Base-by-base conservation (phyloP, 1,284 basidiomycete genomes). In the Athelia sp. region DNA sequence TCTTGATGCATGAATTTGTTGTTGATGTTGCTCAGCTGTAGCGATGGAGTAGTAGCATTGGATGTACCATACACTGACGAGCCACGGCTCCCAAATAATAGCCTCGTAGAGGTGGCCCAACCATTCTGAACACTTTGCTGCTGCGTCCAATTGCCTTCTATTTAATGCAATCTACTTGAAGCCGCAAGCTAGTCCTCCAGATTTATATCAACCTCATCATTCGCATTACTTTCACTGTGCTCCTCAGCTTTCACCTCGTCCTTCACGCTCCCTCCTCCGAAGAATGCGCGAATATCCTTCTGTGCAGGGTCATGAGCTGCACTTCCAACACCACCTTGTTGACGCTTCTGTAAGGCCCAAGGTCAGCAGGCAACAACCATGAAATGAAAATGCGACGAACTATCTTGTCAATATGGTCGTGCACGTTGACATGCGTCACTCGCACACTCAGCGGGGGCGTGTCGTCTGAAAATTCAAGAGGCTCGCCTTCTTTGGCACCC, bases 321-420 rank as follows among this genome's bases (percentile, higher is more conserved):
- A 42, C 81, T 85, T 2, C 88, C 86, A 42, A 91, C 85, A 0
- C 91, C 91, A 0, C 87, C 89, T 51, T 76, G 78, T 62, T 92
- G 90, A 4, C 89, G 79, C 54, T 76, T 78, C 87, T 89, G 56
- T 19, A 48, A 46, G 43, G 18, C 15, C 43, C n/a, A 22, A n/a
- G 19, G 19, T 35, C 42, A 24, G 42, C 29, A 19, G 17, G 47
- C n/a, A 42, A 2, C 18, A 17, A 19, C 21, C 31, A 46, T 24
- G 29, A 17, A 32, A 19, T 43, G 24, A 26, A 34, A 32, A 40
- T 22, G n/a, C n/a, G 21, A 69, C 82, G 61, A 53, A 87, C 87
- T 23, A 89, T 66, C 22, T 69, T 68, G 42, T 71, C 62, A 22
- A 79, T 69, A 63, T 88, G 85, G 43, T 77, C 71, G 54, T 76